These are phyloP conservation scores for Blastocystis sp. DNA, from an alignment of 352 stramenopile species.

Conservation along the genomic window DNA sequence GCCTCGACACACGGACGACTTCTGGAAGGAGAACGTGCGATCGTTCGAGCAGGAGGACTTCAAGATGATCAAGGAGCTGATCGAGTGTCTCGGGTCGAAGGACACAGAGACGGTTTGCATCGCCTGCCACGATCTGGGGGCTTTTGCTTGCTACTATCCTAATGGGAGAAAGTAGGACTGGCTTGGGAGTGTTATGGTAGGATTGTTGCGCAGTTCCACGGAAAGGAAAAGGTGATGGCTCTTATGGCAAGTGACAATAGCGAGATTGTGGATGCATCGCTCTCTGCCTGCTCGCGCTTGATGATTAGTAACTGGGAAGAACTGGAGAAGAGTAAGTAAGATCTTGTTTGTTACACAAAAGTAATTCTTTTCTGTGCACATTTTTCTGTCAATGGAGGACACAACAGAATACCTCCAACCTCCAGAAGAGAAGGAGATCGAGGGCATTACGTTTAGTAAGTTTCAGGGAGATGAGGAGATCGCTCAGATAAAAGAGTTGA, in stretches of 20 bases:
- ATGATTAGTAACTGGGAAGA: constrained; percentile 54
- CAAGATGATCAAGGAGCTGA: constrained; percentile 36
- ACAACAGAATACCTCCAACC: not conserved
- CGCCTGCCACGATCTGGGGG: not conserved
- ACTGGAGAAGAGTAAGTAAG: not conserved
- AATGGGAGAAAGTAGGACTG: constrained; percentile 18
- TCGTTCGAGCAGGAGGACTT: constrained; percentile 54
- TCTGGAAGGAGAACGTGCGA: constrained; percentile 59
- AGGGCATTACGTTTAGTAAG: constrained; percentile 11
- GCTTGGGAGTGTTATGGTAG: not conserved
- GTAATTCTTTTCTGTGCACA: not conserved
- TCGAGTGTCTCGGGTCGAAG: not conserved
- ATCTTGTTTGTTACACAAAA: not conserved
- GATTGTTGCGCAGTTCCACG: constrained; percentile 52
- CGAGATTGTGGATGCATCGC: constrained; percentile 24
- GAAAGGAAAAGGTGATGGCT: constrained; percentile 55
- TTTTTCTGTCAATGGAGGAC: not conserved
- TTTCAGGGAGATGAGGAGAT: not conserved
- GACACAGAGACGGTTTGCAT: constrained; percentile 38
- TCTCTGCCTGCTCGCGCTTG: constrained; percentile 53
- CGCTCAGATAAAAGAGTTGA: not conserved
- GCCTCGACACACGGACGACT: constrained; percentile 28
- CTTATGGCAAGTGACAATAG: constrained; percentile 39
- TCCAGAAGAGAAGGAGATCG: not conserved
- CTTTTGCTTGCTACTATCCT: constrained; percentile 21